Evolutionary conservation across 2,329 filamentous ascomycete species (phyloP), one percentile per base, ranked within the genome.

Genomic region (Diaporthe aspalathi): DNA sequence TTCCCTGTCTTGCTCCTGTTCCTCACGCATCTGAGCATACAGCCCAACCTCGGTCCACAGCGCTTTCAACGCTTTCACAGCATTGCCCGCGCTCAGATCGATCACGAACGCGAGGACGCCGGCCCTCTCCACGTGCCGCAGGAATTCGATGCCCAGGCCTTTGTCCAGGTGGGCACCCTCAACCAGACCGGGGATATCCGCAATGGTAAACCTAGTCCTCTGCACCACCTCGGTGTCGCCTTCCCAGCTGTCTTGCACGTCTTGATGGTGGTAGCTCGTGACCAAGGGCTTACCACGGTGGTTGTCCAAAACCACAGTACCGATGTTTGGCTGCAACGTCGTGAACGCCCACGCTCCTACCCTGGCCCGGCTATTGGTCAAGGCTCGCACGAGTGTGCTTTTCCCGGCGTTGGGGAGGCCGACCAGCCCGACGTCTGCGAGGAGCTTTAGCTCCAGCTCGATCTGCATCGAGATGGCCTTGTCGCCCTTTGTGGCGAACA

Each of bases 321-420:
- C 96, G 68, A 99, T 97, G 76, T 97, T 98, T 3, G 96, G 96
- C 76, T 95, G 92, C 11, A 99, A 86, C 0, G 96, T 99, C 3
- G 96, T 99, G 80, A 99, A 99, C 12, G 94, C 95, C 96, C 96
- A 99, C 79, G 93, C 91, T 50, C 96, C 96, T 38, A 99, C 91
- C 49, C 96, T 90, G 1, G 96, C 94, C 72, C 94, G 92, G 79
- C 93, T 97, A 80, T 95, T 95, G 76, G 92, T 97, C 76, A 99
- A 84, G 3, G 95, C 92, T 22, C 96, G 91, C 20, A 98, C 87
- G 1, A 99, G 87, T 0, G 96, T 98, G 79, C 93, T 97, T 83
- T 99, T 99, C 11, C 96, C 96, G 5, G 95, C 96, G 80, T 99
- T 99, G 1, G 96, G 96, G 20, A 98, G 88, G 0, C 96, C 96